Evolutionary conservation across 73 alveolate genomes (phyloP).

Genomic region (Tetrahymena elliotti): DNA sequence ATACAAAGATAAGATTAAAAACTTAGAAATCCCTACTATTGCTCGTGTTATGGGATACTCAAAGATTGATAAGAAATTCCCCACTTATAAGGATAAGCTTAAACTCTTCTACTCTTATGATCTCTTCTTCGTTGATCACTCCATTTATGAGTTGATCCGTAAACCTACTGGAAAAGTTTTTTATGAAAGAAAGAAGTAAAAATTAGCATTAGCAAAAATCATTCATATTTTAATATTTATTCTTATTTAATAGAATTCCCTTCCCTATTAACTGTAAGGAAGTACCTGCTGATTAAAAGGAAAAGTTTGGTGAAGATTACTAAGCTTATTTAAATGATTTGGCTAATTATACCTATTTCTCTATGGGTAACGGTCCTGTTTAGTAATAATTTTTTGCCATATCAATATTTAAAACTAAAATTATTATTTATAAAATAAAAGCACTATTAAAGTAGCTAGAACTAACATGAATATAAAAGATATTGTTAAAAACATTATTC

Average conservation of each 20-base stretch:
- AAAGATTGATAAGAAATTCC: constrained; percentile 38
- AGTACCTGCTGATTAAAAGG: background rate
- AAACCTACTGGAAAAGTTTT: constrained; percentile 74
- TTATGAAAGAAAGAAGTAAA: constrained; percentile 73
- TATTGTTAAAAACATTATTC: background rate
- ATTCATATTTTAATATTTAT: too few relatives aligned
- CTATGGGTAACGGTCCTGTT: constrained; percentile 41
- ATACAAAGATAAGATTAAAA: constrained; percentile 47
- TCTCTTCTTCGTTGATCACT: constrained; percentile 74
- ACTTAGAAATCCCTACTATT: constrained; percentile 57
- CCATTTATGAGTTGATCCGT: constrained; percentile 68
- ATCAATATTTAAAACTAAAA: background rate
- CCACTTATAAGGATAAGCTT: constrained; percentile 46
- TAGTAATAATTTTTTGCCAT: constrained; percentile 3
- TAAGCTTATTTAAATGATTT: constrained; percentile 10
- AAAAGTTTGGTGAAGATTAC: background rate
- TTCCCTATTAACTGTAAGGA: constrained; percentile 24
- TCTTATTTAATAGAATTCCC: constrained; percentile 17
- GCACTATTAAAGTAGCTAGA: background rate
- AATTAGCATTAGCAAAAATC: background rate
- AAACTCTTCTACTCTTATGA: constrained; percentile 62
- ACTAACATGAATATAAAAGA: background rate
- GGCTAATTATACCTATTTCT: constrained; percentile 21
- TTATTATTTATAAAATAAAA: background rate
- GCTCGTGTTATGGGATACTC: constrained; percentile 53